phyloP scores from a whole-genome alignment of 805 yeast species.

The Candida bentonensis region DNA sequence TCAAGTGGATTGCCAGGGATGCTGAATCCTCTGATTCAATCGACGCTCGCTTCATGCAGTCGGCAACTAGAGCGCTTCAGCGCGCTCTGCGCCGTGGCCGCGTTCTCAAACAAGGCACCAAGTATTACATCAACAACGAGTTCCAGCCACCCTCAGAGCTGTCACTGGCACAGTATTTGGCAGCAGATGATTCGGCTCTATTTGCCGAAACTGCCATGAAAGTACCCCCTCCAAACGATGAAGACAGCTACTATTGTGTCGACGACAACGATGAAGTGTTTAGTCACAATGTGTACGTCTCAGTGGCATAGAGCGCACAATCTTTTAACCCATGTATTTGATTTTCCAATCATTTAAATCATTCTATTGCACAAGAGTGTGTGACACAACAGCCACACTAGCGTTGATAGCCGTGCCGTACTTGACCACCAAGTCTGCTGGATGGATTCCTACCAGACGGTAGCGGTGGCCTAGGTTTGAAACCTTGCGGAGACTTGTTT shows the following conservation, averaged over 20 bases:
- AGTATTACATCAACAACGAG: constrained; percentile 18
- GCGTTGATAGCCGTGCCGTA: constrained; percentile 1
- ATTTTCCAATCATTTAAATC: neutral
- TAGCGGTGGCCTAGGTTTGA: neutral
- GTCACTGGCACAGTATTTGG: constrained; percentile 19
- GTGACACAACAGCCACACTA: neutral
- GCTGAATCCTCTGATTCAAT: constrained; percentile 14
- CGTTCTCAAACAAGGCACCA: constrained; percentile 17
- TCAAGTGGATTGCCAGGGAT: constrained; percentile 17
- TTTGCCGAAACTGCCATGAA: constrained; percentile 21
- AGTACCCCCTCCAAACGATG: constrained; percentile 21
- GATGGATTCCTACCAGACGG: constrained; percentile 1
- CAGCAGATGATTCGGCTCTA: constrained; percentile 23
- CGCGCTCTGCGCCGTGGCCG: constrained; percentile 23
- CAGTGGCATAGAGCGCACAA: neutral
- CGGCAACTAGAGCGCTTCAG: constrained; percentile 24
- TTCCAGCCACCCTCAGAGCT: constrained; percentile 21
- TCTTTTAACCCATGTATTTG: neutral
- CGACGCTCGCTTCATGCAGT: constrained; percentile 21
- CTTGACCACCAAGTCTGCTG: neutral
- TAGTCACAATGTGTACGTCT: constrained; percentile 20
- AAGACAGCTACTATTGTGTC: constrained; percentile 17
- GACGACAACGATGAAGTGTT: constrained; percentile 24
- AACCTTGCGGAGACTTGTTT: neutral
- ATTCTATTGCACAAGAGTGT: neutral